Percentiles rank a stretch among this genome's conserved stretches.
Evolutionary conservation across 768 basidiomycete species (phyloP).

Genomic region (Boletus speciosus): DNA sequence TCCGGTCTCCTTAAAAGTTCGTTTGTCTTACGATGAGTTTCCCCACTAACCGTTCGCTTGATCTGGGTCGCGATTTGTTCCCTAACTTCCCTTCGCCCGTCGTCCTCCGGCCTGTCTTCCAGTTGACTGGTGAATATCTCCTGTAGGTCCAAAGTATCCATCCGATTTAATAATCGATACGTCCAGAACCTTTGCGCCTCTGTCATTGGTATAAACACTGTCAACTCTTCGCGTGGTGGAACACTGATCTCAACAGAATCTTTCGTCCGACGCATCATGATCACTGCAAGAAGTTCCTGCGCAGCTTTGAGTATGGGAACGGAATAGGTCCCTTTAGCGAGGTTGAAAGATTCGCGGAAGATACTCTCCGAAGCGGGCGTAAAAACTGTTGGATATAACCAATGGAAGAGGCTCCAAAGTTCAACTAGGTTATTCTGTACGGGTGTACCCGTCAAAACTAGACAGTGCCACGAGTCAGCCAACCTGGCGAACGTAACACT

Average conservation of each 20-base stretch:
- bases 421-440: constrained; percentile 65
- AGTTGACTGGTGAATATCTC: constrained; percentile 42
- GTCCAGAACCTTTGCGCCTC: constrained; percentile 65
- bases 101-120: constrained; percentile 29
- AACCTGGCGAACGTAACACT: not conserved
- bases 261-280: constrained; percentile 65
- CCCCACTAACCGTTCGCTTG: constrained; percentile 27
- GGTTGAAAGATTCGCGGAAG: constrained; percentile 53
- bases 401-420: constrained; percentile 54
- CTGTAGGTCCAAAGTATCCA: constrained; percentile 47
- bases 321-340: constrained; percentile 50
- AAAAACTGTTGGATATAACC: constrained; percentile 55
- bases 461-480: not conserved
- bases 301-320: constrained; percentile 46
- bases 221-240: constrained; percentile 56
- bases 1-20: not conserved
- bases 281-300: constrained; percentile 43
- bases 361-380: constrained; percentile 42
- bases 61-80: constrained; percentile 38
- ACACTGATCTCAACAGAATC: constrained; percentile 45
- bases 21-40: constrained; percentile 28
- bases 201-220: constrained; percentile 54
- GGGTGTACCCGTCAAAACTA: constrained; percentile 71
- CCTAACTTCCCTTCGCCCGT: constrained; percentile 40
- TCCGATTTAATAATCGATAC: constrained; percentile 48